Evolutionary conservation across 2,329 filamentous ascomycete species (phyloP).

Genomic region (Sporothrix dimorphospora): DNA sequence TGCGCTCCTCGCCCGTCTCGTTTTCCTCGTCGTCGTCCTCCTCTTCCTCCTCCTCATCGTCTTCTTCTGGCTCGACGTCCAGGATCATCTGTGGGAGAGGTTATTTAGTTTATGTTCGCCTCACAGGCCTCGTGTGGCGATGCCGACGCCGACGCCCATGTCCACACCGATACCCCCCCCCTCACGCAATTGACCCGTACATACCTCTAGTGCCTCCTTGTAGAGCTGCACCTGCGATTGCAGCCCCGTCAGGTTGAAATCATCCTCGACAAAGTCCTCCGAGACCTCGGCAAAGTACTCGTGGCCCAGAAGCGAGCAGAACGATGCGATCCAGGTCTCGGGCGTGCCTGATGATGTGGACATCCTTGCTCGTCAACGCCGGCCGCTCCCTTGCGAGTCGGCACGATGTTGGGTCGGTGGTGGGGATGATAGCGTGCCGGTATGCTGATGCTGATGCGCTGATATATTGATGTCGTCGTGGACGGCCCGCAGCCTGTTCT

Average conservation of each 20-base stretch:
- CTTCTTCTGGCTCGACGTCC: constrained; percentile 95
- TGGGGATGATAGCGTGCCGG: neutral
- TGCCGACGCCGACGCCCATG: neutral
- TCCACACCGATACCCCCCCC: neutral
- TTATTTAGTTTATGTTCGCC: neutral
- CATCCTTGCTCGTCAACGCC: constrained; percentile 45
- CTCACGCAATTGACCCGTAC: neutral
- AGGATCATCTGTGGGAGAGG: constrained; percentile 75
- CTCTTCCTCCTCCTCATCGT: constrained; percentile 83
- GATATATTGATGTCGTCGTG: neutral
- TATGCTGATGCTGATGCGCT: neutral
- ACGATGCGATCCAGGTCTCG: constrained; percentile 98
- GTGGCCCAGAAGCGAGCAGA: constrained; percentile 92
- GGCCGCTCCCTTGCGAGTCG: neutral
- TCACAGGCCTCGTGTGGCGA: neutral
- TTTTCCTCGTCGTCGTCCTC: constrained; percentile 77
- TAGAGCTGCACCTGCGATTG: constrained; percentile 98
- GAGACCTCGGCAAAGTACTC: constrained; percentile 99
- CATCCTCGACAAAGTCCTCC: constrained; percentile 99
- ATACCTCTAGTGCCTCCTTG: constrained; percentile 90
- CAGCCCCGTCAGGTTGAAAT: constrained; percentile 96
- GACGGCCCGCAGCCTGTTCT: neutral
- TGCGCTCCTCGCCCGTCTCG: constrained; percentile 67
- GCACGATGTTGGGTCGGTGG: neutral
- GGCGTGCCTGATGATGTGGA: constrained; percentile 63